Conservation (phyloP, 495 filamentous ascomycete genomes). For the Terfezia boudieri region DNA sequence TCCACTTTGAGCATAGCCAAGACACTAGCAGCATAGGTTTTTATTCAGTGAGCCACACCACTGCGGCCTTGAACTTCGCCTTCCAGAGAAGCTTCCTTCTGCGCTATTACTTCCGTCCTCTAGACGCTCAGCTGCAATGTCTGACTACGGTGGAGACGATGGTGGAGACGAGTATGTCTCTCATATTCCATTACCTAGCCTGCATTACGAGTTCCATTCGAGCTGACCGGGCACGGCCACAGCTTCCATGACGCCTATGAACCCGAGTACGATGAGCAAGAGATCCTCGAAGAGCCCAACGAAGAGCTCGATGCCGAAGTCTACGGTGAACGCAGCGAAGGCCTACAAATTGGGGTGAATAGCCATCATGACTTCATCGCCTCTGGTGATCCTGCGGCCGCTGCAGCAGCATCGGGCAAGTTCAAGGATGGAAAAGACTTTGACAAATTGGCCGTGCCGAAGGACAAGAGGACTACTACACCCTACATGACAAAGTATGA, state of each 20-base stretch:
- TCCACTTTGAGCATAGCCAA: too few relatives aligned
- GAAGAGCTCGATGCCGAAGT: constrained; percentile 32
- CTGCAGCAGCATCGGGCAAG: constrained; percentile 28
- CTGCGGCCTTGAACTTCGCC: too few relatives aligned
- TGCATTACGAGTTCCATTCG: not conserved
- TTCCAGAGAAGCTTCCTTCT: too few relatives aligned
- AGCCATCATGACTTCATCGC: constrained; percentile 39
- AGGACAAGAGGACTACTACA: constrained; percentile 73
- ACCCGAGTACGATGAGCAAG: constrained; percentile 45
- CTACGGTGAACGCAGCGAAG: constrained; percentile 31
- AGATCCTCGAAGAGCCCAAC: constrained; percentile 34
- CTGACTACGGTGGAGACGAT: constrained; percentile 12
- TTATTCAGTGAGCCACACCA: too few relatives aligned
- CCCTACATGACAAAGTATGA: constrained; percentile 99
- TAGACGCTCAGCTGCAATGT: constrained; percentile 1
- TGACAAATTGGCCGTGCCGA: constrained; percentile 62
- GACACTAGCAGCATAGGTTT: too few relatives aligned
- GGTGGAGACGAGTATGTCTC: constrained; percentile 19
- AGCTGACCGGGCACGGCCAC: not conserved
- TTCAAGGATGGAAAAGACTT: constrained; percentile 31
- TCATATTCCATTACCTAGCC: not conserved
- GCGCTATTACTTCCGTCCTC: too few relatives aligned
- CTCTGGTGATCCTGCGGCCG: constrained; percentile 52
- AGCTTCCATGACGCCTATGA: constrained; percentile 21
- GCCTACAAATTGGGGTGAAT: constrained; percentile 25